Evolutionary conservation across 345 rosid genomes (phyloP).

Genomic region (Citrus glauca): DNA sequence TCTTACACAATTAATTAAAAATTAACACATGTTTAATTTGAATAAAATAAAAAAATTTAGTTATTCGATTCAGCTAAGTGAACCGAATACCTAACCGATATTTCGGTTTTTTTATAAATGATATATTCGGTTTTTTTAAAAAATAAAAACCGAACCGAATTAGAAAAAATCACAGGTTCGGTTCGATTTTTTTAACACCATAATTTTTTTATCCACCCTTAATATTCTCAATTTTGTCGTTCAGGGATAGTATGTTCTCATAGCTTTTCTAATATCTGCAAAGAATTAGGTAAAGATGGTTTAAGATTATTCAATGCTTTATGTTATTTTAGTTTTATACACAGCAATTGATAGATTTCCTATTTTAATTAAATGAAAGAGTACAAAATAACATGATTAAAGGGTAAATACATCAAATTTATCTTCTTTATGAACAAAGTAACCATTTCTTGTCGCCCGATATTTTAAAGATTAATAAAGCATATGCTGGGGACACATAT

Average conservation of each 20-base stretch:
- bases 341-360: not conserved
- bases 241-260: not conserved
- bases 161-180: too few relatives aligned
- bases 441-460: not conserved
- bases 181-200: too few relatives aligned
- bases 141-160: too few relatives aligned
- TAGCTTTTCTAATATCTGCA: not conserved
- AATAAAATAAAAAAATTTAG: too few relatives aligned
- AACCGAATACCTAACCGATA: too few relatives aligned
- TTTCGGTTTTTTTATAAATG: too few relatives aligned
- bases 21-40: too few relatives aligned
- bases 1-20: too few relatives aligned
- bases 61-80: too few relatives aligned
- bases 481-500: not conserved
- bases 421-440: constrained; percentile 20
- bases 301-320: not conserved
- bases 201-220: too few relatives aligned
- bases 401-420: constrained; percentile 1
- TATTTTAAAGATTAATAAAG: not conserved
- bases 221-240: not conserved
- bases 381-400: constrained; percentile 24
- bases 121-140: too few relatives aligned
- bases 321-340: not conserved
- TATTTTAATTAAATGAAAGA: not conserved
- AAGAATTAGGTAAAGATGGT: not conserved